Conservation (phyloP, 225 moss, liverwort and hornwort species). For the Rhytidiadelphus loreus region DNA sequence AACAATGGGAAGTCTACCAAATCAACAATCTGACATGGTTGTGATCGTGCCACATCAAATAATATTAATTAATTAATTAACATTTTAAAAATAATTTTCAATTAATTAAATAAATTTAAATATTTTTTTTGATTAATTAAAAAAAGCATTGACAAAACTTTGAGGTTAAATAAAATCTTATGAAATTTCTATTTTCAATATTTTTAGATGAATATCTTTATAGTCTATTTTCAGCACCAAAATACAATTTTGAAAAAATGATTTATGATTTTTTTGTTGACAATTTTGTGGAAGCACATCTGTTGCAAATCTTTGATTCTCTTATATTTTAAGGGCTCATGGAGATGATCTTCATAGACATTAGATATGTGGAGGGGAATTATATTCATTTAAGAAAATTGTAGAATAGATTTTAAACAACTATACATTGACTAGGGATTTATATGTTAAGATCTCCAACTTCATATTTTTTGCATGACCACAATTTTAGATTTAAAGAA, state of each 20-base stretch:
- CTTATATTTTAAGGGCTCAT: neutral
- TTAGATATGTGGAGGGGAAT: rapidly evolving
- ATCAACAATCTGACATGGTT: no score
- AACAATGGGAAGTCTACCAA: no score
- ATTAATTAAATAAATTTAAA: no score
- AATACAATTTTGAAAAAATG: neutral
- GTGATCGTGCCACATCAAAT: no score
- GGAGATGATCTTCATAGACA: no score
- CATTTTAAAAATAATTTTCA: no score
- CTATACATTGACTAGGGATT: rapidly evolving
- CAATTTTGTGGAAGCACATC: rapidly evolving
- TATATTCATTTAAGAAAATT: neutral
- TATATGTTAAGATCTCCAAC: neutral
- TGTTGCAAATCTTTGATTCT: rapidly evolving
- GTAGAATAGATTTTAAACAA: neutral
- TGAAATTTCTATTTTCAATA: neutral
- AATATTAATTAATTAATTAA: no score
- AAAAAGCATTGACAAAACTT: neutral
- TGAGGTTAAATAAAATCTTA: neutral
- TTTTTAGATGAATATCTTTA: neutral
- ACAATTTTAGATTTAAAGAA: neutral
- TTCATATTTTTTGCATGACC: neutral
- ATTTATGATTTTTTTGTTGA: neutral
- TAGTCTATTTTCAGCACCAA: neutral
- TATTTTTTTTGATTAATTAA: no score